These are phyloP conservation scores for Fusarium acutatum DNA, from an alignment of 2,329 filamentous ascomycete genomes.

Conservation along the genomic window DNA sequence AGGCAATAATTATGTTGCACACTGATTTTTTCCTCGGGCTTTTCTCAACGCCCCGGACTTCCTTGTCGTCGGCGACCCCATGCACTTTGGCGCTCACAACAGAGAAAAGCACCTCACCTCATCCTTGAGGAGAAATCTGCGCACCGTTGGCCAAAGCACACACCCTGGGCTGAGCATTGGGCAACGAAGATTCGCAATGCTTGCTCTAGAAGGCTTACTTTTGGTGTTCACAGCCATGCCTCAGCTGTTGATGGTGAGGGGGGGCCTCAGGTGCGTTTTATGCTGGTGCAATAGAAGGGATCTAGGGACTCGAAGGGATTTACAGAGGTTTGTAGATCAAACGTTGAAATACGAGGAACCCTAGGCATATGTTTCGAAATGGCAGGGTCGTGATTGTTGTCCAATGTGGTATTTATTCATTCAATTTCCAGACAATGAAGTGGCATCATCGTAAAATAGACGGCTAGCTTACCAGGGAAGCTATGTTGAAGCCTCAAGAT, in stretches of 20 bases:
- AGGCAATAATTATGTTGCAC: not conserved
- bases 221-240: not conserved
- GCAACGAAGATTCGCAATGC: slow-evolving; percentile 25
- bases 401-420: slow-evolving; percentile 4
- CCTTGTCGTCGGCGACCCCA: slow-evolving; percentile 16
- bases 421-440: slow-evolving; percentile 3
- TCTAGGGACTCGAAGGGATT: slow-evolving; percentile 9
- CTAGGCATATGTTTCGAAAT: slow-evolving; percentile 12
- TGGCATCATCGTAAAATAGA: not conserved
- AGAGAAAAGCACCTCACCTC: slow-evolving; percentile 8
- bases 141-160: slow-evolving; percentile 32
- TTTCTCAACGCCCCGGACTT: slow-evolving; percentile 17
- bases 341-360: slow-evolving; percentile 28
- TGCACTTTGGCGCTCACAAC: slow-evolving; percentile 6
- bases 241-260: slow-evolving; percentile 18
- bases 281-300: slow-evolving; percentile 12
- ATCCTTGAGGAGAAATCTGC: slow-evolving; percentile 20
- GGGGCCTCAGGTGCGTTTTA: slow-evolving; percentile 23
- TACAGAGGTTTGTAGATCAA: slow-evolving; percentile 21
- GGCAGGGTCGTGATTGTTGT: slow-evolving; percentile 2
- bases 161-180: slow-evolving; percentile 28
- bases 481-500: not conserved
- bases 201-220: slow-evolving; percentile 8
- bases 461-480: not conserved
- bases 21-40: slow-evolving; percentile 18